Percentiles rank a stretch among this genome's conserved stretches.
These are phyloP conservation scores for Forsythia viridissima DNA, from an alignment of 257 asterid genomes.

Conservation along the genomic window DNA sequence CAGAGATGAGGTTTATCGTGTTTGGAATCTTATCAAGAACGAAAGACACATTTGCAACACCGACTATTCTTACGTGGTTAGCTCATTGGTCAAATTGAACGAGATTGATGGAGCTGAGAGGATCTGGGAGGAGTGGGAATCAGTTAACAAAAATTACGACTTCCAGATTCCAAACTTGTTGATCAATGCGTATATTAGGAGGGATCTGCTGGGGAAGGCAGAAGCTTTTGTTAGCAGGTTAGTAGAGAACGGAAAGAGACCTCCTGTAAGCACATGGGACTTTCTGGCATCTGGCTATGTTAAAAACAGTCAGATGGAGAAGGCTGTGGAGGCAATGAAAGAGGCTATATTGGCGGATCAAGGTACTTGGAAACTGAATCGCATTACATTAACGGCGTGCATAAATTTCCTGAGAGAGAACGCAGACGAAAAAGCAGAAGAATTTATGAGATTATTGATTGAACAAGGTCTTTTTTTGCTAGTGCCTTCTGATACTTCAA, in stretches of 20 bases:
- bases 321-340: constrained; percentile 19
- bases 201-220: constrained; percentile 14
- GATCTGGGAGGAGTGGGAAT: constrained; percentile 22
- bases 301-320: constrained; percentile 22
- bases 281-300: neutral
- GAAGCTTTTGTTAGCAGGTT: constrained; percentile 15
- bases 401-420: neutral
- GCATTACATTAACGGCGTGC: neutral
- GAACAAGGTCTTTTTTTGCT: neutral
- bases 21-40: constrained; percentile 14
- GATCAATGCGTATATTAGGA: constrained; percentile 16
- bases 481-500: too few species aligned
- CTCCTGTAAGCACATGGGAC: too few species aligned
- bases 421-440: constrained; percentile 13
- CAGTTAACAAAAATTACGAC: neutral
- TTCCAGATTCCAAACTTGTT: constrained; percentile 16
- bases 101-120: constrained; percentile 23
- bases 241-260: too few species aligned
- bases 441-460: constrained; percentile 6
- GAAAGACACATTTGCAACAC: too few species aligned
- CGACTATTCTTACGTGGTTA: too few species aligned
- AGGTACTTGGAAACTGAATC: constrained; percentile 3
- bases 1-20: constrained; percentile 8
- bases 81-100: constrained; percentile 12
- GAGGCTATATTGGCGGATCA: neutral